phyloP scores from a whole-genome alignment of 2,329 filamentous ascomycete species.

The Exophiala viscosa region DNA sequence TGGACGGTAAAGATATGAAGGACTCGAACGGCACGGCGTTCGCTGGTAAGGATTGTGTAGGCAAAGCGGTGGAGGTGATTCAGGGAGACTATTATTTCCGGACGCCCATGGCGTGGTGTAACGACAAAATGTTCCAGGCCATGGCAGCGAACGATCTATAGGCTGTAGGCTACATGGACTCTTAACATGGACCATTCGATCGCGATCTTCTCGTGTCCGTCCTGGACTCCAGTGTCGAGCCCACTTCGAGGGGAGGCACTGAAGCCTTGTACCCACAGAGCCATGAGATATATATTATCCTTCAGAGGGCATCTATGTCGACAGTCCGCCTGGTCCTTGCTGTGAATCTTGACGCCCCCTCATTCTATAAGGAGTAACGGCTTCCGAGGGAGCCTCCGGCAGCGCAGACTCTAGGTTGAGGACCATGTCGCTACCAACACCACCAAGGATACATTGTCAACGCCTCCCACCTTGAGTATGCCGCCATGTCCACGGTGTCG shows the following conservation, averaged over 20 bases:
- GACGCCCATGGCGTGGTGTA: no score
- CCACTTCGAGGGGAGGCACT: background rate
- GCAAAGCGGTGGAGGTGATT: no score
- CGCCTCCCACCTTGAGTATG: background rate
- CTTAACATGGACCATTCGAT: no score
- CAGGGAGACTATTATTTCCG: no score
- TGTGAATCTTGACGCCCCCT: background rate
- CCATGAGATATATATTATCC: background rate
- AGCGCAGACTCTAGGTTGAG: background rate
- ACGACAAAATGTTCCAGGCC: no score
- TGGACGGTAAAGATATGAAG: no score
- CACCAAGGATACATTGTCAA: background rate
- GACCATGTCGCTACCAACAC: background rate
- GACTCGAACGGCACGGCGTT: no score
- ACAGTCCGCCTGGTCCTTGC: background rate
- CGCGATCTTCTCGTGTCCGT: background rate
- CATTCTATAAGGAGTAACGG: background rate
- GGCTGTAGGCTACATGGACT: no score
- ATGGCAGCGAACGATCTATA: no score
- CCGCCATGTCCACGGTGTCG: background rate
- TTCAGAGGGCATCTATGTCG: background rate
- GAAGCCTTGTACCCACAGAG: background rate
- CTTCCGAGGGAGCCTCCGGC: background rate
- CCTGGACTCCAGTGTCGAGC: background rate
- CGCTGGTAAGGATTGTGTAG: no score